phyloP scores from a whole-genome alignment of 345 rosid species.

The Melaleuca quinquenervia region DNA sequence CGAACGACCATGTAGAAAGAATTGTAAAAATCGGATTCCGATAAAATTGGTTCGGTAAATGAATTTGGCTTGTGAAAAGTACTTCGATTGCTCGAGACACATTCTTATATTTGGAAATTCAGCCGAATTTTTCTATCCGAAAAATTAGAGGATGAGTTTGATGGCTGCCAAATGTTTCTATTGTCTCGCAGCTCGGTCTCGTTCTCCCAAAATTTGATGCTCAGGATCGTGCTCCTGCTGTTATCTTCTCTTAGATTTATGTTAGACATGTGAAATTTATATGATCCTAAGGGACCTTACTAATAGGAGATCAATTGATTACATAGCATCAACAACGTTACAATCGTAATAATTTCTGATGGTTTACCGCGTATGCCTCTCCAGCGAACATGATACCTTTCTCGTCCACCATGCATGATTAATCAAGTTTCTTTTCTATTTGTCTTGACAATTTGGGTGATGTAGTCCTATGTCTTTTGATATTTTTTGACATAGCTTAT shows the following conservation, averaged over 20 bases:
- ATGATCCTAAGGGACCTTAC: neutral
- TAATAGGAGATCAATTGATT: neutral
- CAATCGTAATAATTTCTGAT: neutral
- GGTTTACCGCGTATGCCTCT: neutral
- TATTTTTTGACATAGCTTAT: neutral
- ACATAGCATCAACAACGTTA: neutral
- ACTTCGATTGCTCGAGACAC: neutral
- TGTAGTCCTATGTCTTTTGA: neutral
- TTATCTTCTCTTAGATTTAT: neutral
- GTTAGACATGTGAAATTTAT: neutral
- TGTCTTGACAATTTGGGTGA: neutral
- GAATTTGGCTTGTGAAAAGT: neutral
- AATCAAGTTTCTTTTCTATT: neutral
- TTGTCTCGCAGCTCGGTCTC: neutral
- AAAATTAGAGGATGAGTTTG: neutral
- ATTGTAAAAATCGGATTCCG: too few relatives aligned
- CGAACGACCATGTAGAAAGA: too few relatives aligned
- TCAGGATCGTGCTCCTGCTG: neutral
- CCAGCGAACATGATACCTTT: neutral
- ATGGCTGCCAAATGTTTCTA: neutral
- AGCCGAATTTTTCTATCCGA: neutral
- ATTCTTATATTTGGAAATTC: neutral
- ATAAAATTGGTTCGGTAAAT: neutral
- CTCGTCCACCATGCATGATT: neutral
- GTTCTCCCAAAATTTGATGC: neutral